Percentiles rank a stretch among this genome's conserved stretches.
phyloP scores from a whole-genome alignment of 768 basidiomycete species.

The Nevesoporus exiguus region DNA sequence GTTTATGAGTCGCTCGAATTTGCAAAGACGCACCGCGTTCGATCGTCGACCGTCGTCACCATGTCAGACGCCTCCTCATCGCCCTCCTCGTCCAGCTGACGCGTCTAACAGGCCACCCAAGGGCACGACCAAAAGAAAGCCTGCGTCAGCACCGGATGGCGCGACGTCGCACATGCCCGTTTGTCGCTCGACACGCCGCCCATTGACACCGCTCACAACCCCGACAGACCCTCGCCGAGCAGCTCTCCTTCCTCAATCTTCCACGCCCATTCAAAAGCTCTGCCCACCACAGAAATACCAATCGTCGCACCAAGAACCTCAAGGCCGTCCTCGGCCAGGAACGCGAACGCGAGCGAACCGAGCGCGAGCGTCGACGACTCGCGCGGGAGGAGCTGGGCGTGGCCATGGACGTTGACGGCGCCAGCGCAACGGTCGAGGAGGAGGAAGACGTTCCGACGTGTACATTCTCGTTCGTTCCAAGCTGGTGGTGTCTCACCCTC shows the following conservation, averaged over 20 bases:
- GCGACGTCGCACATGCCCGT: not conserved
- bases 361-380: slow-evolving; percentile 54
- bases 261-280: slow-evolving; percentile 80
- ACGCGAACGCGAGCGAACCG: slow-evolving; percentile 68
- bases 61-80: not conserved
- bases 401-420: slow-evolving; percentile 57
- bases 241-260: slow-evolving; percentile 65
- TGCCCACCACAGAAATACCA: slow-evolving; percentile 63
- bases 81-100: not conserved
- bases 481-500: not conserved
- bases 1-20: not conserved
- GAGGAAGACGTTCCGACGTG: slow-evolving; percentile 76
- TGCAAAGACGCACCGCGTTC: not conserved
- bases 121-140: slow-evolving; percentile 1
- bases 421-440: slow-evolving; percentile 24
- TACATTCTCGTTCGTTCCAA: slow-evolving; percentile 32
- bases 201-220: not conserved
- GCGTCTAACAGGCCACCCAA: slow-evolving; percentile 2
- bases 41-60: not conserved
- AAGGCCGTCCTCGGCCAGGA: slow-evolving; percentile 78
- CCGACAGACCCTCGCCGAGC: slow-evolving; percentile 64
- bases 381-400: slow-evolving; percentile 42
- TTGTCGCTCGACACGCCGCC: not conserved
- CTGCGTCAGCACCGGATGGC: not conserved
- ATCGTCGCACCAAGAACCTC: slow-evolving; percentile 72